Evolutionary conservation across 2,329 filamentous ascomycete genomes (phyloP).

Genomic region (Sporothrix variecibatus): DNA sequence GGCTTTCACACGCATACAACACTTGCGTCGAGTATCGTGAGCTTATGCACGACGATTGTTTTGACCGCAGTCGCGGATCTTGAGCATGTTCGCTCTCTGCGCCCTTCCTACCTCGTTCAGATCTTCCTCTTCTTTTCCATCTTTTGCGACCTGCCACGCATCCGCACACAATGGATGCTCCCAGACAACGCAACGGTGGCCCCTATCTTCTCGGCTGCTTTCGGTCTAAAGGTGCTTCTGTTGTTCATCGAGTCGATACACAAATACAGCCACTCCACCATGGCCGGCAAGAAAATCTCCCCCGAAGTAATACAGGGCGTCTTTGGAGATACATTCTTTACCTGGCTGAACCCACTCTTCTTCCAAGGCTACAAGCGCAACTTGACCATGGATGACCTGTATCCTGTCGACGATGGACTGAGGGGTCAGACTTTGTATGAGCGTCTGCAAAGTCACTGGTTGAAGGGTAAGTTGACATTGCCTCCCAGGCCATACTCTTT

Average conservation of each 20-base stretch:
- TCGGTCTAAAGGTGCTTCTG: constrained; percentile 47
- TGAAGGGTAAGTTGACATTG: neutral
- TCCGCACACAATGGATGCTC: constrained; percentile 48
- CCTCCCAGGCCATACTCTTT: neutral
- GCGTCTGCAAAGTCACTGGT: constrained; percentile 25
- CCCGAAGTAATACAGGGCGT: constrained; percentile 42
- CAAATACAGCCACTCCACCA: constrained; percentile 43
- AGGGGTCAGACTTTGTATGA: constrained; percentile 20
- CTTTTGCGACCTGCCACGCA: constrained; percentile 47
- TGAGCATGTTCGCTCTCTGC: constrained; percentile 49
- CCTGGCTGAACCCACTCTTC: constrained; percentile 57
- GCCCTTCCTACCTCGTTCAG: constrained; percentile 49
- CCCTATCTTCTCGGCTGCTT: constrained; percentile 44
- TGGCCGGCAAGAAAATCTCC: constrained; percentile 51
- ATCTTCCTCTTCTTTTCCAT: constrained; percentile 48
- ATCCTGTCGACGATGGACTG: constrained; percentile 21
- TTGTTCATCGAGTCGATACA: constrained; percentile 48
- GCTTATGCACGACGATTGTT: constrained; percentile 28
- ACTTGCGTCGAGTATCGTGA: constrained; percentile 28
- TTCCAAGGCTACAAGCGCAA: constrained; percentile 50
- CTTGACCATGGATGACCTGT: constrained; percentile 39
- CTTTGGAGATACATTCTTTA: constrained; percentile 51
- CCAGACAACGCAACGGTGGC: constrained; percentile 43
- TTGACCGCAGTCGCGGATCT: constrained; percentile 46
- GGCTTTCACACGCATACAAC: constrained; percentile 28